phyloP scores from a whole-genome alignment of 2,329 filamentous ascomycete genomes.

The Calonectria pteridis region DNA sequence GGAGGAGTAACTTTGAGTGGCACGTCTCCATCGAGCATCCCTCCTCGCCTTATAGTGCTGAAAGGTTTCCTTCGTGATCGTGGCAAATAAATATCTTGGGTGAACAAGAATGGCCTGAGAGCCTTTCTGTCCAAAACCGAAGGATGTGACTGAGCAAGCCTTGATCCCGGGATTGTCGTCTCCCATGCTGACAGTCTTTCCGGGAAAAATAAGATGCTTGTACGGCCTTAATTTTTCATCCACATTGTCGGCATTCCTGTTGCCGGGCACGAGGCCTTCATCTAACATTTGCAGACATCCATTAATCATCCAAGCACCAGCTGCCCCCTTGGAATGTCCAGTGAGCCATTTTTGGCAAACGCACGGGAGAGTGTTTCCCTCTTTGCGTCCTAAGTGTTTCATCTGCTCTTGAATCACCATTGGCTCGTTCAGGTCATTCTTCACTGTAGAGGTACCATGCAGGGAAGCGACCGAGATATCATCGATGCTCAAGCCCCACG shows the following conservation, averaged over 20 bases:
- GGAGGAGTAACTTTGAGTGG: constrained; percentile 91
- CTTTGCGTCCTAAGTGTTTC: constrained; percentile 91
- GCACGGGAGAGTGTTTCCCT: constrained; percentile 95
- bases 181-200: constrained; percentile 81
- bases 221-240: constrained; percentile 97
- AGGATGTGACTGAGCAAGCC: constrained; percentile 98
- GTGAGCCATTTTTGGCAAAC: constrained; percentile 99
- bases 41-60: constrained; percentile 88
- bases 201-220: constrained; percentile 97
- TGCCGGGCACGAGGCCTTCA: constrained; percentile 92
- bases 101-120: constrained; percentile 97
- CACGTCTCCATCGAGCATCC: constrained; percentile 94
- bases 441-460: constrained; percentile 98
- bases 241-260: constrained; percentile 97
- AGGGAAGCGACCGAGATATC: constrained; percentile 96
- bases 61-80: constrained; percentile 90
- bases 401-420: constrained; percentile 97
- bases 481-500: constrained; percentile 97
- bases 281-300: constrained; percentile 96
- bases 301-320: constrained; percentile 99
- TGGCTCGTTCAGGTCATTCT: constrained; percentile 99
- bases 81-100: constrained; percentile 93
- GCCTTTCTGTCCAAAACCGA: constrained; percentile 99
- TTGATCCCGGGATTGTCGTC: constrained; percentile 93
- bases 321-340: constrained; percentile 98